A percentile compares a stretch with the other conserved stretches of the same genome.
Evolutionary conservation across 192 early-diverging fungal genomes (phyloP).

Genomic region (Dispira simplex): DNA sequence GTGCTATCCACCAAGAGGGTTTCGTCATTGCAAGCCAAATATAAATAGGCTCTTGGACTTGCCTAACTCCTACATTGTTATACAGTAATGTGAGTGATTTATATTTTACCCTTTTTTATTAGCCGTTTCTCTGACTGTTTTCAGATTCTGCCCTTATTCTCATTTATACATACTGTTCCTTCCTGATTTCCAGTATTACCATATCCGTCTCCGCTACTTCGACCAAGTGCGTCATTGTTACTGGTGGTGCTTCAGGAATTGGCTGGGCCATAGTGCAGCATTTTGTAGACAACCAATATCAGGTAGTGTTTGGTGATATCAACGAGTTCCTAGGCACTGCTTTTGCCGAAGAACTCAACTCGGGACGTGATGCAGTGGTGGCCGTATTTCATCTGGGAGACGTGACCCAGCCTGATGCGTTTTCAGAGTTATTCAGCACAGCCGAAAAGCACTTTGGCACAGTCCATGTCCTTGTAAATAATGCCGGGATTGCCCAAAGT

Average conservation of each 20-base stretch:
- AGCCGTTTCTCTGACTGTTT: no score
- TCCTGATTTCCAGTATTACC: background rate
- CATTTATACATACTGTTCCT: no score
- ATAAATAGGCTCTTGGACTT: no score
- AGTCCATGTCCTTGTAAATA: conserved; percentile 25
- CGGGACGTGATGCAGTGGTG: background rate
- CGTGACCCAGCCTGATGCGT: background rate
- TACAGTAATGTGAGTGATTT: no score
- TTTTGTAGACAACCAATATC: background rate
- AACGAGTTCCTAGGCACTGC: background rate
- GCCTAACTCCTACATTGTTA: no score
- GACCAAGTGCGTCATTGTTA: background rate
- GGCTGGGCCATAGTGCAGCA: background rate
- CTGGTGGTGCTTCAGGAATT: conserved; percentile 3
- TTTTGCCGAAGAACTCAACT: background rate
- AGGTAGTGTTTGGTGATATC: background rate
- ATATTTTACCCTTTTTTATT: no score
- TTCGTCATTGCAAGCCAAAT: no score
- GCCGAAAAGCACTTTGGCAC: conserved; percentile 14
- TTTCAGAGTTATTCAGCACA: conserved; percentile 8
- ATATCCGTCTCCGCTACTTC: background rate
- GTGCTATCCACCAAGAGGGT: no score
- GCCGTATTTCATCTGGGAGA: background rate
- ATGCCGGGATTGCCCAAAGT: conserved; percentile 18
- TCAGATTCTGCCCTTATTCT: no score